Percentiles rank a stretch among this genome's conserved stretches.
Evolutionary conservation across 2,329 filamentous ascomycete genomes (phyloP).

Genomic region (Neopestalotiopsis sp.): DNA sequence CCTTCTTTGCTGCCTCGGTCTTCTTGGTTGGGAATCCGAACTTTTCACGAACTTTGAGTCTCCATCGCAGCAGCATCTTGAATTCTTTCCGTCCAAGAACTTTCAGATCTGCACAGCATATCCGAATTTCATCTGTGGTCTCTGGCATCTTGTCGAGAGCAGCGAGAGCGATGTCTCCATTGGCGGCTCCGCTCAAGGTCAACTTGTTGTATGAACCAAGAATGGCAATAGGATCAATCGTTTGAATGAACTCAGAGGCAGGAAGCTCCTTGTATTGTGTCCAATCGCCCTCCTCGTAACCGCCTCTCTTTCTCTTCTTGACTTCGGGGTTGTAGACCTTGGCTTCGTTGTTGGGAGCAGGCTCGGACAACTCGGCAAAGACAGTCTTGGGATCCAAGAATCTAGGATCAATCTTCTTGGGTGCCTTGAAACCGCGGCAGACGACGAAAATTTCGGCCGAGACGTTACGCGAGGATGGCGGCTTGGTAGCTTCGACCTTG

Average conservation of each 20-base stretch:
- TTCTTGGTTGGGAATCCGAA: conserved; percentile 88
- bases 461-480: conserved; percentile 92
- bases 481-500: conserved; percentile 96
- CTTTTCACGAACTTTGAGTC: conserved; percentile 84
- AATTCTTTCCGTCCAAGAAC: conserved; percentile 95
- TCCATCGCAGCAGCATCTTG: conserved; percentile 86
- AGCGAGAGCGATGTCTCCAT: conserved; percentile 84
- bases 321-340: conserved; percentile 97
- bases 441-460: conserved; percentile 99
- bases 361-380: conserved; percentile 87
- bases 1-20: conserved; percentile 47
- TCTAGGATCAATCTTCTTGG: conserved; percentile 89
- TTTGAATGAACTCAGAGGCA: conserved; percentile 93
- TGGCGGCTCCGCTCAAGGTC: conserved; percentile 78
- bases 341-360: conserved; percentile 92
- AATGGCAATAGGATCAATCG: conserved; percentile 89
- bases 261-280: conserved; percentile 88
- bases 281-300: conserved; percentile 96
- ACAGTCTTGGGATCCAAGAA: conserved; percentile 89
- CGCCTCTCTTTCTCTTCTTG: conserved; percentile 97
- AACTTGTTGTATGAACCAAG: conserved; percentile 85
- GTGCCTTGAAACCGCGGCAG: conserved; percentile 92
- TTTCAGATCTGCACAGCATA: conserved; percentile 82
- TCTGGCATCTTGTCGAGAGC: conserved; percentile 86
- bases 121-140: conserved; percentile 81